Base-by-base conservation (phyloP, 305 asterid genomes). In the Fraxinus xanthoxyloides region DNA sequence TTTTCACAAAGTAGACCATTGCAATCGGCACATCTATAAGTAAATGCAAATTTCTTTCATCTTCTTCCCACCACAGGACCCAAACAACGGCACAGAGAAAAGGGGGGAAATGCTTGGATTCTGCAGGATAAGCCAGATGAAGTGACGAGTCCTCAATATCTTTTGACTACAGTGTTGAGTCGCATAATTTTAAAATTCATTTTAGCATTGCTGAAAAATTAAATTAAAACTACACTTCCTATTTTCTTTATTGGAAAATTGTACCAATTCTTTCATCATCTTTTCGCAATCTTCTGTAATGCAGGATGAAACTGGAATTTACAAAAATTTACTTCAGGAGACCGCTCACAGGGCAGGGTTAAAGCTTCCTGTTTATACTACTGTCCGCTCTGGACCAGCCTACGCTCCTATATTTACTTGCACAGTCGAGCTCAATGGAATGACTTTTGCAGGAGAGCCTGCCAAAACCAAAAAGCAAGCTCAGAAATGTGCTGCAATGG, bases 251-350 rank as follows among this genome's bases (percentile, higher is more conserved):
- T 31, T 70, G 13, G 43, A 70, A 7, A 32, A 70, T 30, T 30
- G 34, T 13, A 31, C 19, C 43, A 17, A 32, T 15, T 70, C 9
- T 70, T 32, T 70, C 43, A 32, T 70, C 46, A 31, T 32, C 75
- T 15, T 30, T 31, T 70, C 3, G 40, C 12, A 31, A 15, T 70
- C 10, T 28, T 32, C 76, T 70, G 2, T 70, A 70, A 31, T 70
- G 76, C 70, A 90, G 93, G 93, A 90, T 80, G 93, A 90, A 40
- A 90, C 91, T 2, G 92, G 93, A n/a, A 90, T 89, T 79, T 90
- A 90, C 65, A 90, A 90, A 84, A 90, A 90, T 67, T 82, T 90
- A 2, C 89, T 90, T 15, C 93, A 90, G 46, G 93, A 90, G 63
- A 88, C 90, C 3, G 87, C 93, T 19, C 93, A 90, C 23, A 83